Conservation (phyloP, 352 stramenopile genomes). For the Phytophthora litchii region DNA sequence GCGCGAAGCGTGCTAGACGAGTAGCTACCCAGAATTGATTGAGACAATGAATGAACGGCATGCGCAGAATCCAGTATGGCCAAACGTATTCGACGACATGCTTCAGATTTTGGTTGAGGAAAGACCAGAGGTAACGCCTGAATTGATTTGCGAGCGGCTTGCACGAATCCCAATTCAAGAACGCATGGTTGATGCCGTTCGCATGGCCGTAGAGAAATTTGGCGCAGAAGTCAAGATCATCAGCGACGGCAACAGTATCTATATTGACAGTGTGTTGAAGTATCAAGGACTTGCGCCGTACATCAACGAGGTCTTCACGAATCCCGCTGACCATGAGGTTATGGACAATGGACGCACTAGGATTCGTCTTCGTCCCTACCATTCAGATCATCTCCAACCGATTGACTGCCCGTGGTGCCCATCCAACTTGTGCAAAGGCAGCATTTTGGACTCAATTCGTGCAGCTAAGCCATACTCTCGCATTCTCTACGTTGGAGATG, state of each 20-base stretch:
- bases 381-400: slow-evolving; percentile 42
- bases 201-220: slow-evolving; percentile 44
- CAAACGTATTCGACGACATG: slow-evolving; percentile 64
- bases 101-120: slow-evolving; percentile 41
- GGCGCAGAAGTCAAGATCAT: slow-evolving; percentile 61
- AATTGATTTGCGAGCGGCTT: slow-evolving; percentile 46
- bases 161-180: slow-evolving; percentile 58
- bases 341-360: slow-evolving; percentile 20
- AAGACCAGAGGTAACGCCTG: slow-evolving; percentile 42
- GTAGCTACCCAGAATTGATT: slow-evolving; percentile 28
- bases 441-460: slow-evolving; percentile 61
- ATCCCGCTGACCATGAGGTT: slow-evolving; percentile 43
- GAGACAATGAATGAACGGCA: slow-evolving; percentile 29
- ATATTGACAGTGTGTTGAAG: slow-evolving; percentile 72
- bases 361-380: slow-evolving; percentile 58
- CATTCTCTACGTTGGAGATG: slow-evolving; percentile 77
- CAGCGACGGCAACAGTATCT: slow-evolving; percentile 79
- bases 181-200: slow-evolving; percentile 69
- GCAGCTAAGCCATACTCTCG: slow-evolving; percentile 31
- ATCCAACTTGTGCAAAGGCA: slow-evolving; percentile 82
- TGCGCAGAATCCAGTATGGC: slow-evolving; percentile 45
- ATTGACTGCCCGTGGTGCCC: slow-evolving; percentile 63
- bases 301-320: slow-evolving; percentile 55
- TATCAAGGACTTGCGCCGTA: slow-evolving; percentile 35
- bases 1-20: too few relatives aligned